Evolutionary conservation across 2,329 filamentous ascomycete species (phyloP), one percentile per base, ranked within the genome.

Genomic region (Paracamarosporium sp.): DNA sequence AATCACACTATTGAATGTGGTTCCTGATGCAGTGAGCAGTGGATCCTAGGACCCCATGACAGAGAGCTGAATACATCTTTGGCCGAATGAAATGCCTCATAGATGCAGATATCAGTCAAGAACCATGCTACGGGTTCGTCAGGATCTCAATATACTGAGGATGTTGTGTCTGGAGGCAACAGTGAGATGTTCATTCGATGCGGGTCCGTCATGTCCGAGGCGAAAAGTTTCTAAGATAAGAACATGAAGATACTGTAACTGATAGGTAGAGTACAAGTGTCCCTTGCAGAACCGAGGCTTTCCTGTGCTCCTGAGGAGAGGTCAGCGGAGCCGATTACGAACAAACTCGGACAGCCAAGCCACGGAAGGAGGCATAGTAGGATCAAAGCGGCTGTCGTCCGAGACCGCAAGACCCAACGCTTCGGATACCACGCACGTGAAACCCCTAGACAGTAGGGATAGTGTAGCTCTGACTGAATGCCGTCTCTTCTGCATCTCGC

Each of bases 21-120:
- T 40, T 40, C 20, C 47, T 50, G 30, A 28, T 50, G 47, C 47
- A 40, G 47, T 50, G 47, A 50, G 47, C 47, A 40, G 24, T 40
- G 25, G 25, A 30, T 12, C 20, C 9, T 24, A 13, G 33, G 25
- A 35, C 35, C 30, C 22, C 30, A 27, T 38, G 33, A 24, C 13
- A 35, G 40, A 36, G 47, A 35, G 47, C 11, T 15, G 47, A 20
- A 27, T 41, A 28, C 5, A 15, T 3, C 20, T 50, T 25, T 40
- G 15, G 40, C 35, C 40, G 47, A 35, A 28, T 22, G 22, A 30
- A 6, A 40, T 17, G 24, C 25, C 24, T 30, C 33, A 2, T 40
- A 3, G n/a, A 17, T 35, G 31, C 35, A 17, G 22, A 8, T 30
- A 20, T 50, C 33, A 25, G 43, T 40, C 24, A 12, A 50, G 17